These are phyloP conservation scores for Furcasterigmium sp. DNA, from an alignment of 2,329 filamentous ascomycete genomes.

Conservation along the genomic window DNA sequence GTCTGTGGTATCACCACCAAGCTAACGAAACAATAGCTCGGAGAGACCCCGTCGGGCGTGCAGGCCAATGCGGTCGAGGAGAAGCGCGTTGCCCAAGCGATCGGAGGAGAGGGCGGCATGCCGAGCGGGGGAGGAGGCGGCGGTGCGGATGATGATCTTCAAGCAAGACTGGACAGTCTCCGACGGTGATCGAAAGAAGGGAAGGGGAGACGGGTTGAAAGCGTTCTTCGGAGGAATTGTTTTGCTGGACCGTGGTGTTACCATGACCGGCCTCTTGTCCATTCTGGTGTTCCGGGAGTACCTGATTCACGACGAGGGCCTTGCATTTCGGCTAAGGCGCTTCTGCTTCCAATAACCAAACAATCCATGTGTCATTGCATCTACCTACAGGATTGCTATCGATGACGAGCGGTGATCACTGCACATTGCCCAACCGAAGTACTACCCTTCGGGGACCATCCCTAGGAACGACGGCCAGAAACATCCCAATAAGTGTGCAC, in stretches of 20 bases:
- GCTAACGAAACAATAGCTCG: conserved; percentile 55
- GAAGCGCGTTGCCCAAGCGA: conserved; percentile 76
- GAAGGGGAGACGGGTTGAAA: too few relatives aligned
- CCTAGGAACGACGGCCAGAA: too few relatives aligned
- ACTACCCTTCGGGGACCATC: too few relatives aligned
- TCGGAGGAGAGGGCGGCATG: conserved; percentile 53
- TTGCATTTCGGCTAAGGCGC: too few relatives aligned
- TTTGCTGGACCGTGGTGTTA: not conserved
- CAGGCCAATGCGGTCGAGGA: conserved; percentile 70
- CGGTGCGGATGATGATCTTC: conserved; percentile 82
- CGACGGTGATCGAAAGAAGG: conserved; percentile 42
- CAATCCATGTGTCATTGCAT: too few relatives aligned
- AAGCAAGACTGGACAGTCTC: conserved; percentile 87
- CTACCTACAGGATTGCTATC: too few relatives aligned
- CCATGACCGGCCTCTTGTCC: not conserved
- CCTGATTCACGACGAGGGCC: too few relatives aligned
- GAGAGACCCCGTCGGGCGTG: conserved; percentile 82
- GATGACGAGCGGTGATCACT: too few relatives aligned
- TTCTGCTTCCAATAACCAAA: too few relatives aligned
- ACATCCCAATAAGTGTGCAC: too few relatives aligned
- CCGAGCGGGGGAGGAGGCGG: conserved; percentile 51
- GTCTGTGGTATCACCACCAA: not conserved
- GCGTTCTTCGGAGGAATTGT: not conserved
- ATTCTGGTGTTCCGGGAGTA: not conserved
- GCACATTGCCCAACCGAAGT: too few relatives aligned